Conservation (phyloP, 805 yeast genomes). For the Metschnikowia anglica region DNA sequence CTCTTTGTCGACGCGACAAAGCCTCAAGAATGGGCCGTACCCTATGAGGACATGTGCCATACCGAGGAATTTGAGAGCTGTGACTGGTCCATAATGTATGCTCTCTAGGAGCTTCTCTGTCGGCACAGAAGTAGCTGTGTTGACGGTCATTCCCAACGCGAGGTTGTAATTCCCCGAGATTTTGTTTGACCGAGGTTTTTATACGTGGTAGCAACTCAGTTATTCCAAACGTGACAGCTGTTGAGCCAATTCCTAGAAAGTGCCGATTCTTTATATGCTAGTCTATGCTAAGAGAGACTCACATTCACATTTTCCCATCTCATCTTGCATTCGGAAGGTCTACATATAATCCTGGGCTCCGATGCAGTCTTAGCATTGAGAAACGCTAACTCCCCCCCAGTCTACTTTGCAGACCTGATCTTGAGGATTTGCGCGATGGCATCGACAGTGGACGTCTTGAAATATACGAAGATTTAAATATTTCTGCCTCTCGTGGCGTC, state of each 20-base stretch:
- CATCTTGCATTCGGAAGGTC: slow-evolving; percentile 2
- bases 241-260: too few relatives aligned
- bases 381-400: too few relatives aligned
- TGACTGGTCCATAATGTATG: slow-evolving; percentile 65
- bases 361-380: slow-evolving; percentile 3
- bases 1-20: slow-evolving; percentile 44
- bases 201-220: too few relatives aligned
- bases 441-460: too few relatives aligned
- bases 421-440: too few relatives aligned
- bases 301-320: neutral
- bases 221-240: too few relatives aligned
- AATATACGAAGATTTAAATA: too few relatives aligned
- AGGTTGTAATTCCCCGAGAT: too few relatives aligned
- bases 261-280: too few relatives aligned
- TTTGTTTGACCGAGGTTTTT: neutral
- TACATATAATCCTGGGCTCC: neutral
- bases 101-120: slow-evolving; percentile 4
- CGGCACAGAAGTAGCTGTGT: slow-evolving; percentile 3
- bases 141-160: neutral
- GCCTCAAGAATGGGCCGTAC: slow-evolving; percentile 64
- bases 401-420: too few relatives aligned
- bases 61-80: slow-evolving; percentile 52
- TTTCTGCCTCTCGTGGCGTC: too few relatives aligned
- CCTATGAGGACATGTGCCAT: slow-evolving; percentile 51
- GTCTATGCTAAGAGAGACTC: too few relatives aligned